A percentile compares a stretch with the other conserved stretches of the same genome.
phyloP scores from a whole-genome alignment of 2,329 filamentous ascomycete genomes.

The Ophiostoma novo-ulmi region DNA sequence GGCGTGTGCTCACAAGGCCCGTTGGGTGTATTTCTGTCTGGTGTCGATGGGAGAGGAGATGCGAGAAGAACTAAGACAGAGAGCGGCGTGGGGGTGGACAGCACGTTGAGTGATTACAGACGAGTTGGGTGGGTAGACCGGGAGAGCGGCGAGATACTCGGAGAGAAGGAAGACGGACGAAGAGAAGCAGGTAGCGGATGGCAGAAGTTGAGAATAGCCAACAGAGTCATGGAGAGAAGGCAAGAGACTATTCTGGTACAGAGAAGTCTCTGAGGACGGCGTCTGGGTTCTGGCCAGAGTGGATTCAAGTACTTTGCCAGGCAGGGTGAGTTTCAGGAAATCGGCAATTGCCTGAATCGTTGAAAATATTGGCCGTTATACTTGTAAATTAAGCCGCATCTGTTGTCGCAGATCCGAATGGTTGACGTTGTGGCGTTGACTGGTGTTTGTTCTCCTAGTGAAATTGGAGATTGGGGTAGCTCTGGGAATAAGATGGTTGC shows the following conservation, averaged over 20 bases:
- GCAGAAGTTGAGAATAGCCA: not conserved
- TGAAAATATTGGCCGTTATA: not conserved
- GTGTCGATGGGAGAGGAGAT: not conserved
- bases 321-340: too few relatives aligned
- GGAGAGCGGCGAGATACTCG: not conserved
- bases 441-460: not conserved
- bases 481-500: conserved; percentile 18
- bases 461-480: conserved; percentile 19
- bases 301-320: too few relatives aligned
- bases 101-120: not conserved
- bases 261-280: not conserved
- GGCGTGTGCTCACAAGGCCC: not conserved
- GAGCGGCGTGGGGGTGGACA: not conserved
- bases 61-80: not conserved
- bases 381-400: not conserved
- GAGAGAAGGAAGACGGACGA: not conserved
- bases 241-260: not conserved
- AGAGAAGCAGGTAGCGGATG: not conserved
- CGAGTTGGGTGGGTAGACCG: not conserved
- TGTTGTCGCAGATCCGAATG: conserved; percentile 1
- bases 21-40: not conserved
- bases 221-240: not conserved
- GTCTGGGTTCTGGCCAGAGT: not conserved
- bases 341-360: not conserved
- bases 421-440: not conserved